phyloP scores from a whole-genome alignment of 208 protist species.

The Angomonas ambiguus region DNA sequence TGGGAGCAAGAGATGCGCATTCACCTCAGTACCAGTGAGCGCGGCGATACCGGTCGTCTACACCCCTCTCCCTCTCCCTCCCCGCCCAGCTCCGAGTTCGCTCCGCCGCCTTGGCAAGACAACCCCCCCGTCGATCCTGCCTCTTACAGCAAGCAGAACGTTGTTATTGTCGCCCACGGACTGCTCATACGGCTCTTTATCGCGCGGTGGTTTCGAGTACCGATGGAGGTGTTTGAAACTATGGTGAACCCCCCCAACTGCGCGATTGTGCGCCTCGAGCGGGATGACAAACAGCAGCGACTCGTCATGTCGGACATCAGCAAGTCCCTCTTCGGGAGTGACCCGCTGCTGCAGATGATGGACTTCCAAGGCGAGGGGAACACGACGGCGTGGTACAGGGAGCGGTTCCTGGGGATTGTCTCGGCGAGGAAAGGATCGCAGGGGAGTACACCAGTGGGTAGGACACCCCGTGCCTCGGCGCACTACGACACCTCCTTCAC shows the following conservation, averaged over 20 bases:
- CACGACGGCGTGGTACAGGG: slow-evolving; percentile 46
- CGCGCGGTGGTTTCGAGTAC: slow-evolving; percentile 75
- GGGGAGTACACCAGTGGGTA: no score
- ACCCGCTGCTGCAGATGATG: slow-evolving; percentile 81
- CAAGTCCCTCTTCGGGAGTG: slow-evolving; percentile 79
- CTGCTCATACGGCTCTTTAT: slow-evolving; percentile 85
- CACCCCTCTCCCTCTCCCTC: slow-evolving; percentile 8
- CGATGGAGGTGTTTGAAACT: slow-evolving; percentile 83
- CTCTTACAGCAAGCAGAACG: slow-evolving; percentile 73
- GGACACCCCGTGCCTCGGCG: no score
- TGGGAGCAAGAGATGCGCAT: not conserved
- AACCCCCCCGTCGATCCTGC: slow-evolving; percentile 16
- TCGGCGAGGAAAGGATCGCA: no score
- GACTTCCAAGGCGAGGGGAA: slow-evolving; percentile 59
- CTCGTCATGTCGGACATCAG: slow-evolving; percentile 81
- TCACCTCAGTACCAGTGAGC: not conserved
- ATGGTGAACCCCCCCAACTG: slow-evolving; percentile 90
- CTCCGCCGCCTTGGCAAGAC: slow-evolving; percentile 18
- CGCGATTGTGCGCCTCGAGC: slow-evolving; percentile 75
- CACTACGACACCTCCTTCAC: not conserved
- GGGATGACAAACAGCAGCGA: slow-evolving; percentile 41
- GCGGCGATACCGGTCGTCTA: not conserved
- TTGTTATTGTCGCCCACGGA: slow-evolving; percentile 85
- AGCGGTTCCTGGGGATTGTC: slow-evolving; percentile 54
- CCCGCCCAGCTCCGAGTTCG: no score